Evolutionary conservation across 345 rosid genomes (phyloP).

Genomic region (Eucalyptus sideroxylon): DNA sequence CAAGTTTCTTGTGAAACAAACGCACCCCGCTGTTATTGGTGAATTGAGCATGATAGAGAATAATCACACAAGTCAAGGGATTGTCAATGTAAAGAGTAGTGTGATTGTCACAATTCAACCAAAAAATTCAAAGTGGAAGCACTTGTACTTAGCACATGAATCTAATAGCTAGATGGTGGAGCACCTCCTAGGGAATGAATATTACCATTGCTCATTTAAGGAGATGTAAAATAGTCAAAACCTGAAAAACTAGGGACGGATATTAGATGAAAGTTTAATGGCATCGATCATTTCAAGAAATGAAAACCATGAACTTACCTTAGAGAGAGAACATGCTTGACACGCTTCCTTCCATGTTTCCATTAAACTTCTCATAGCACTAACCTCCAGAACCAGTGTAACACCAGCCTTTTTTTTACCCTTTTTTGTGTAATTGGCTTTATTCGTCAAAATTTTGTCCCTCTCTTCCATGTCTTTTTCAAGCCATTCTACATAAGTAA

Average conservation of each 20-base stretch:
- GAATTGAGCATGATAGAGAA: too few species aligned
- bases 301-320: conserved; percentile 22
- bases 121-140: too few species aligned
- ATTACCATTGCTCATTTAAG: too few species aligned
- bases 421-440: conserved; percentile 7
- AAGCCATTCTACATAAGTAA: conserved; percentile 19
- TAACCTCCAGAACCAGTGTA: conserved; percentile 21
- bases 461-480: conserved; percentile 17
- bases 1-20: not conserved
- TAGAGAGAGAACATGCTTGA: conserved; percentile 21
- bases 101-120: too few species aligned
- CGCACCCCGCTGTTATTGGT: not conserved
- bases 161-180: not conserved
- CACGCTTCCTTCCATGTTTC: conserved; percentile 68
- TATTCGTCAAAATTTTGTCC: not conserved
- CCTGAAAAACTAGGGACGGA: not conserved
- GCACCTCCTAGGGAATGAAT: too few species aligned
- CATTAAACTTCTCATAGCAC: conserved; percentile 36
- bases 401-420: conserved; percentile 1
- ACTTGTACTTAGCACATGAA: not conserved
- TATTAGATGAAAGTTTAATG: not conserved
- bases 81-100: too few species aligned
- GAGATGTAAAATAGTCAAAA: too few species aligned
- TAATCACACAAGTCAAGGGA: too few species aligned
- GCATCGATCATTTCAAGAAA: not conserved